phyloP scores from a whole-genome alignment of 805 yeast genomes.

The Saccharomycodes ludwigii region DNA sequence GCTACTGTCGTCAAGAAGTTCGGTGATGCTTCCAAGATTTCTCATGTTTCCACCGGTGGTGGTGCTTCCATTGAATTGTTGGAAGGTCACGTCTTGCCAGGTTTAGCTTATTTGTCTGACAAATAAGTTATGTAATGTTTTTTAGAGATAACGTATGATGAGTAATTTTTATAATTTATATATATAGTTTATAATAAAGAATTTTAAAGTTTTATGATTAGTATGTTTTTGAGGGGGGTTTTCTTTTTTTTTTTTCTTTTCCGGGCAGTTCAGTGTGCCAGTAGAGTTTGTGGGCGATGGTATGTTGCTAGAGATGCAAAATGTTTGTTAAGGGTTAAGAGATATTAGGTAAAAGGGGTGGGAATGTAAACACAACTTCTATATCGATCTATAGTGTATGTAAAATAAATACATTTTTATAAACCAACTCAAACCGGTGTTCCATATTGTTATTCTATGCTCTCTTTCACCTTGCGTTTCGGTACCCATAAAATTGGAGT shows the following conservation, averaged over 20 bases:
- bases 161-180: constrained; percentile 5
- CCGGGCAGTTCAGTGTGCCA: too few species aligned
- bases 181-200: neutral
- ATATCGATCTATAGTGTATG: constrained; percentile 18
- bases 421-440: constrained; percentile 14
- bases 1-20: constrained; percentile 98
- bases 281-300: too few species aligned
- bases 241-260: neutral
- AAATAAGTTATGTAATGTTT: too few species aligned
- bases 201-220: neutral
- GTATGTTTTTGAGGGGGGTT: neutral
- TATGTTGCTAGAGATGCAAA: too few species aligned
- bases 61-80: constrained; percentile 98
- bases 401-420: constrained; percentile 2
- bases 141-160: constrained; percentile 11
- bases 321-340: neutral
- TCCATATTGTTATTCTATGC: constrained; percentile 9
- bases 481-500: neutral
- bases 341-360: too few species aligned
- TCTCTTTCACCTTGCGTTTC: neutral
- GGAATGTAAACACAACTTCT: constrained; percentile 22
- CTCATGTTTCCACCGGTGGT: constrained; percentile 99
- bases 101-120: constrained; percentile 85
- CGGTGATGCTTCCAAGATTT: constrained; percentile 91
- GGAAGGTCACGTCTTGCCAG: constrained; percentile 98